Base-by-base conservation (phyloP, 2,329 filamentous ascomycete genomes). In the Leptographium flavum region DNA sequence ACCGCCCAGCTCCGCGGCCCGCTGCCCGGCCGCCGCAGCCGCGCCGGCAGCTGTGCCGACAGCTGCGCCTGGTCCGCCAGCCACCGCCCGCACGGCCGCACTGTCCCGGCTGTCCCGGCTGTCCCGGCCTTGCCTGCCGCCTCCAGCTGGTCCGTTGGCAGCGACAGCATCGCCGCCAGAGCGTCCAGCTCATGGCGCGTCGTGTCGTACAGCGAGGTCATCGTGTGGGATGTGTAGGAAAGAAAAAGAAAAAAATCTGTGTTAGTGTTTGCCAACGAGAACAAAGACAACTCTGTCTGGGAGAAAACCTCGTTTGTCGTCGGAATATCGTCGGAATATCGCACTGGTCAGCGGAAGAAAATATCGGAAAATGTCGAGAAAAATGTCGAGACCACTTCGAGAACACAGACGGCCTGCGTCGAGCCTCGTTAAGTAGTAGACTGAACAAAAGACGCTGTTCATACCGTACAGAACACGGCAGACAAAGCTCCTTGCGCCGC, bases 1-100 rank as follows among this genome's bases (percentile, higher is more conserved):
- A 61, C 54, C 19, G 57, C 52, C 4, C 65, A 45, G 6, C 64
- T 60, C 35, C 55, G 53, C 7, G 66, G 39, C 2, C 42, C 45
- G 2, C 42, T 43, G 1, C 17, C n/a, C 3, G 47, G 52, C 2
- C 27, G n/a, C 11, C 27, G 48, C 3, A 53, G 37, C 2, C 36
- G 13, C 4, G 3, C 14, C 27, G 48, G 50, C n/a, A 53, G 46
- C 5, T 28, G 42, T 4, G 42, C n/a, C 5, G 49, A 31, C 14
- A 37, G 43, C n/a, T 19, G n/a, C 30, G 41, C 42, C 33, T 53
- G 52, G 8, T 45, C 38, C 8, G 33, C 28, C 14, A 45, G 43
- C 52, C 52, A 53, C 4, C 4, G 14, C 3, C 30, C n/a, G 1
- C 47, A 39, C 1, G 49, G 48, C 3, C 10, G 21, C 19, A 40